phyloP scores from a whole-genome alignment of 345 rosid species.

The Populus ilicifolia region DNA sequence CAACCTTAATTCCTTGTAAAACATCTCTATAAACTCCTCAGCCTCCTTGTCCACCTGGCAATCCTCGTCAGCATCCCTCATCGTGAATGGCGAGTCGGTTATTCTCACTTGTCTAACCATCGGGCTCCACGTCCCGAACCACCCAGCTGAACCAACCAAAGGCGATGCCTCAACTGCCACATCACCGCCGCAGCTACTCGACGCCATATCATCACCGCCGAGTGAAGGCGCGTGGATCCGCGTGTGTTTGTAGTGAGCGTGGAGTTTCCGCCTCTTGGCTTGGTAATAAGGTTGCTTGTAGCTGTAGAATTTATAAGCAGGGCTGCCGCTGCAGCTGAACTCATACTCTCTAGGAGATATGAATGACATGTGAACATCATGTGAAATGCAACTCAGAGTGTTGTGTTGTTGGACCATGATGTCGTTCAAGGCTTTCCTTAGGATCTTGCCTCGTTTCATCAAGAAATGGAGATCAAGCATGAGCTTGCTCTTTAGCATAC shows the following conservation, averaged over 20 bases:
- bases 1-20: conserved; percentile 33
- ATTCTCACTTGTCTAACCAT: conserved; percentile 28
- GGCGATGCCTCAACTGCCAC: conserved; percentile 17
- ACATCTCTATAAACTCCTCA: conserved; percentile 38
- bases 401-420: conserved; percentile 23
- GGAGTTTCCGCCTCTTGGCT: neutral
- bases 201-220: conserved; percentile 2
- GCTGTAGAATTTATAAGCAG: conserved; percentile 6
- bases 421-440: conserved; percentile 26
- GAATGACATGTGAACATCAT: conserved; percentile 19
- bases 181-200: neutral
- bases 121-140: conserved; percentile 19
- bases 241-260: neutral
- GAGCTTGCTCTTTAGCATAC: conserved; percentile 27
- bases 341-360: conserved; percentile 33
- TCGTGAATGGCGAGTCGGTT: conserved; percentile 38
- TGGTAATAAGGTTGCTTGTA: neutral
- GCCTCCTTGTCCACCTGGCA: conserved; percentile 37
- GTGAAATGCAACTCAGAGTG: conserved; percentile 14
- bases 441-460: conserved; percentile 33
- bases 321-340: conserved; percentile 42
- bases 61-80: conserved; percentile 16
- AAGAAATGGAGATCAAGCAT: conserved; percentile 15
- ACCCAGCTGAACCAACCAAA: neutral
- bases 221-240: neutral